Base-by-base conservation (phyloP, 805 yeast genomes). In the Zygosaccharomyces lentus region DNA sequence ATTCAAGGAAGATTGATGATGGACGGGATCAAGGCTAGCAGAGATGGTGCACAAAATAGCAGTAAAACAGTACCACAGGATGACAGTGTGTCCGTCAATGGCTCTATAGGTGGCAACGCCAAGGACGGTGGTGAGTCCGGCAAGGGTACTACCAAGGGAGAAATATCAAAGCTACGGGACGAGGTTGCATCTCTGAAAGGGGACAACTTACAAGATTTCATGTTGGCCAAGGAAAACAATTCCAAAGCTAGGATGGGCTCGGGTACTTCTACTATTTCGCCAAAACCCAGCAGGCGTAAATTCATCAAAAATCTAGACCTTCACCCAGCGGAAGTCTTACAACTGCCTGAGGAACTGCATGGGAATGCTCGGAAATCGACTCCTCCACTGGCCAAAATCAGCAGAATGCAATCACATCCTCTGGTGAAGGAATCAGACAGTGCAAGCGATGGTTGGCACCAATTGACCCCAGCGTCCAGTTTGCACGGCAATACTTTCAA, bases 401-500 rank as follows among this genome's bases (percentile, higher is more conserved):
- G 16, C 32, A 29, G 37, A n/a, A 17, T 40, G 6, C 44, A 47
- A 7, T 31, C 47, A 7, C 46, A 47, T 32, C 44, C 36, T 29
- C 43, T 43, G n/a, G 38, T 37, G 16, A 41, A 42, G n/a, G 37
- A 41, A 10, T 41, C 25, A 16, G 43, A 44, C 15, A 27, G 12
- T 27, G 47, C 39, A 4, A 30, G 19, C 21, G 29, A 30, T 30
- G 32, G n/a, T 12, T 48, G 46, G n/a, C 34, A 26, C 29, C 47
- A 40, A 3, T 32, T 49, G 21, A 37, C 46, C 4, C 43, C 49
- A 7, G 32, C 46, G 3, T 41, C 42, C 5, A 48, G 56, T 29
- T 34, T 55, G 6, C 57, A 53, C 27, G 56, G 59, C 10, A 49
- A 46, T 7, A 53, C 59, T 12, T 46, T 54, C 1, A 50, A 45